phyloP scores from a whole-genome alignment of 495 filamentous ascomycete species.

The Corynascus novoguineensis region DNA sequence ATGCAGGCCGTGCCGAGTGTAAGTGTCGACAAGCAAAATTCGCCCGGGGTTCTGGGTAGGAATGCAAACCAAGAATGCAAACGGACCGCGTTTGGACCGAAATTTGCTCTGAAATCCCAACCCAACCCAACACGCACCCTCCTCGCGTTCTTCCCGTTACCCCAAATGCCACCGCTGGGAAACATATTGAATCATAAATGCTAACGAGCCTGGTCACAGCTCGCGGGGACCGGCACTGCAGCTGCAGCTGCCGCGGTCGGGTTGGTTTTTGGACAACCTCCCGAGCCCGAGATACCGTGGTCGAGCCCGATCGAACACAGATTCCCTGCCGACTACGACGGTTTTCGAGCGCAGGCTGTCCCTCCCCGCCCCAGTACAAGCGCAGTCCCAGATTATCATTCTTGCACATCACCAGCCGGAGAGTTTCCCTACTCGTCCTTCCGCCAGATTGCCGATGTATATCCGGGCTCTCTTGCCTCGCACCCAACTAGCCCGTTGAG shows the following conservation, averaged over 20 bases:
- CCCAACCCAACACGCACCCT: background rate
- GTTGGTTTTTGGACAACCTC: conserved; percentile 48
- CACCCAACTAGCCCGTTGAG: conserved; percentile 30
- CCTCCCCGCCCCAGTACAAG: conserved; percentile 41
- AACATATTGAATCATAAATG: background rate
- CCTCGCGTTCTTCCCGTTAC: background rate
- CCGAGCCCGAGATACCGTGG: conserved; percentile 30
- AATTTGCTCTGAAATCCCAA: background rate
- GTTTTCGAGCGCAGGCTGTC: conserved; percentile 28
- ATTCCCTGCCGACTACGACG: conserved; percentile 39
- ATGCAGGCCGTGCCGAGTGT: conserved; percentile 64
- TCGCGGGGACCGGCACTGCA: conserved; percentile 53
- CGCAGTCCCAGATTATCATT: conserved; percentile 25
- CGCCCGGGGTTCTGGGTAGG: background rate
- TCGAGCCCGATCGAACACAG: conserved; percentile 39
- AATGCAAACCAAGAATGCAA: conserved; percentile 6
- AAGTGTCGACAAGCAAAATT: conserved; percentile 34
- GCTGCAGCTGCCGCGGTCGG: conserved; percentile 55
- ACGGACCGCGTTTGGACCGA: background rate
- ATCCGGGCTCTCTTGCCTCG: conserved; percentile 26
- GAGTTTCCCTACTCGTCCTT: conserved; percentile 33
- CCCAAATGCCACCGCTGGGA: background rate
- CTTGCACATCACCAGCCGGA: conserved; percentile 30
- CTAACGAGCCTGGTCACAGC: conserved; percentile 33
- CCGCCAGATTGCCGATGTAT: conserved; percentile 22